Percentiles rank a stretch among this genome's conserved stretches.
Evolutionary conservation across 305 asterid species (phyloP).

Genomic region (Fraxinus greggii): DNA sequence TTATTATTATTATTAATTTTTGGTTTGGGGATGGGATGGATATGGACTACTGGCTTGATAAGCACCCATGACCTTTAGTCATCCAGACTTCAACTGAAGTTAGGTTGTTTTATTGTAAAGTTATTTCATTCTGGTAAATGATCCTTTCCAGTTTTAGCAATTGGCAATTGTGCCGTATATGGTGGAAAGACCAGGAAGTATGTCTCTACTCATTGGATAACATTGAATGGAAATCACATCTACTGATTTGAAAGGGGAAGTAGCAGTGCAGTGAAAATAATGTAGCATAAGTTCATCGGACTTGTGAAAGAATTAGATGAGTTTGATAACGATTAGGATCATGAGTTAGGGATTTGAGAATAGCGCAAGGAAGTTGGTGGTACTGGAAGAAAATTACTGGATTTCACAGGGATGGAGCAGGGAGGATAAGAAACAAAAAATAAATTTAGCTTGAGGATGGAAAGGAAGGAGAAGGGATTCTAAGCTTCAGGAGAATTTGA

Average conservation of each 20-base stretch:
- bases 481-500: not conserved
- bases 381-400: not conserved
- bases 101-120: not conserved
- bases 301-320: not conserved
- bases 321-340: not conserved
- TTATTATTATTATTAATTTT: no score
- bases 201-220: not conserved
- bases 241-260: not conserved
- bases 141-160: constrained; percentile 6
- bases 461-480: not conserved
- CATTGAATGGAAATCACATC: not conserved
- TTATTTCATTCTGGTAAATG: not conserved
- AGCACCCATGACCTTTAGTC: not conserved
- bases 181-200: not conserved
- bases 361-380: not conserved
- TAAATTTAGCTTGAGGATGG: not conserved
- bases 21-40: not conserved
- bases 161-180: not conserved
- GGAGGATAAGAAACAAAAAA: not conserved
- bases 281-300: not conserved
- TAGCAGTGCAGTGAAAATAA: not conserved
- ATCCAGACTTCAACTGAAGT: not conserved
- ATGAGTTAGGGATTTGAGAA: not conserved
- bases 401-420: not conserved
- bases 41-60: not conserved